Base-by-base conservation (phyloP, 2,329 filamentous ascomycete genomes). In the Talaromyces marneffei region DNA sequence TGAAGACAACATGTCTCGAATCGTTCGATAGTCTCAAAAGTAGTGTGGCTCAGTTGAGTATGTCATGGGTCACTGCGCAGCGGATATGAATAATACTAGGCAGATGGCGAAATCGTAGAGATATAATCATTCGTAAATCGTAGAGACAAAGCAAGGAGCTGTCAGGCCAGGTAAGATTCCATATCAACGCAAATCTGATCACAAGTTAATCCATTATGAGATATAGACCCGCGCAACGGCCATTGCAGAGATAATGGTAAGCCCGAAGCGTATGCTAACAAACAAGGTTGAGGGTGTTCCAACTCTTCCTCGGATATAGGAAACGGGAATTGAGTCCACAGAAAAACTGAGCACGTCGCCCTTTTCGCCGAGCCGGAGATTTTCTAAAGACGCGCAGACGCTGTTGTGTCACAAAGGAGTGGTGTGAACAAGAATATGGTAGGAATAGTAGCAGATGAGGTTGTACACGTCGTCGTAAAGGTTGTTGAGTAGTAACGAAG, bases 1-100 rank as follows among this genome's bases (percentile, higher is more conserved):
- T 16, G 73, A 65, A 9, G 70, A 66, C 74, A 63, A 50, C 50
- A 60, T 60, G 25, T 60, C 59, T 44, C 27, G 12, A 53, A 33
- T 37, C 40, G 31, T 46, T 16, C 25, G 20, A 20, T 42, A 25
- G 23, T 50, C 14, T 27, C 12, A 27, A 6, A 5, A 14, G 31
- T 57, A 2, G 40, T 42, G 31, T 27, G 20, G 23, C 16, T 31
- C 35, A 39, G 23, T 27, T 56, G 48, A 18, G 56, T 56, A 59
- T 62, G 20, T 56, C 56, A 56, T 59, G 39, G 37, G 18, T 59
- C 54, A 31, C 54, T 44, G 59, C 53, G 20, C 39, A 33, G 44
- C 54, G 46, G 35, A 14, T 20, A 54, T 33, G 39, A 48, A 40
- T 39, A 54, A 18, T 53, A 46, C 16, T 25, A 37, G n/a, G 23